A percentile compares a stretch with the other conserved stretches of the same genome.
Conservation (phyloP, 371 early-diverging fungal genomes). For the Nematocida parisii region DNA sequence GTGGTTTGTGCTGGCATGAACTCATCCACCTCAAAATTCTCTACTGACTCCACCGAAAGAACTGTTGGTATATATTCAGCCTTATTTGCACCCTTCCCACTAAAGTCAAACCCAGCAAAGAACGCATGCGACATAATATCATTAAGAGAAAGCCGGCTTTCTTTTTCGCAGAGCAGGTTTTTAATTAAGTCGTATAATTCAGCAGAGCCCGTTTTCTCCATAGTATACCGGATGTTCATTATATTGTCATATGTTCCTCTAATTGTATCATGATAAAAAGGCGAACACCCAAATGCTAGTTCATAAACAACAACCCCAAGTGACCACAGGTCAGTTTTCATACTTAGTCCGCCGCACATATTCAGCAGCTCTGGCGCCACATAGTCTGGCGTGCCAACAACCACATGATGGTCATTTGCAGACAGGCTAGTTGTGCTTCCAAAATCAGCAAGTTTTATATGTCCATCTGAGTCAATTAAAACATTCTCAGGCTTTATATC, state of each 20-base stretch:
- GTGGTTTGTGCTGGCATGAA: constrained; percentile 70
- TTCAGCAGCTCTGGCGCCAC: constrained; percentile 87
- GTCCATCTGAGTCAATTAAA: constrained; percentile 74
- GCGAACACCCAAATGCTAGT: constrained; percentile 81
- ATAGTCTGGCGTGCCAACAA: constrained; percentile 90
- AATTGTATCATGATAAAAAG: constrained; percentile 87
- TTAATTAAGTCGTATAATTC: constrained; percentile 64
- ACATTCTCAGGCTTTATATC: constrained; percentile 85
- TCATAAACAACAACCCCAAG: constrained; percentile 92
- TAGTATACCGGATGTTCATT: constrained; percentile 61
- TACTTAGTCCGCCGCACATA: constrained; percentile 75
- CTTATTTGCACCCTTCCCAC: constrained; percentile 71
- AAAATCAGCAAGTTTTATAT: constrained; percentile 82
- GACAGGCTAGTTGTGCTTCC: constrained; percentile 73
- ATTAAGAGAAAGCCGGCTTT: constrained; percentile 72
- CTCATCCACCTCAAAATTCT: constrained; percentile 73
- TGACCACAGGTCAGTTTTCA: constrained; percentile 90
- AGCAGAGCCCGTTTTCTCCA: constrained; percentile 41
- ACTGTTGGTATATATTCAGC: constrained; percentile 80
- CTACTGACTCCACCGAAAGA: constrained; percentile 73
- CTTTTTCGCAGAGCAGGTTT: constrained; percentile 70
- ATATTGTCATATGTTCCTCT: constrained; percentile 83
- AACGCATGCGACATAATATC: constrained; percentile 80
- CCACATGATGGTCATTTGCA: constrained; percentile 77
- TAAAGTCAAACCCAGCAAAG: constrained; percentile 79